Evolutionary conservation across 2,329 filamentous ascomycete genomes (phyloP).

Genomic region (Ceratocystis lukuohia): DNA sequence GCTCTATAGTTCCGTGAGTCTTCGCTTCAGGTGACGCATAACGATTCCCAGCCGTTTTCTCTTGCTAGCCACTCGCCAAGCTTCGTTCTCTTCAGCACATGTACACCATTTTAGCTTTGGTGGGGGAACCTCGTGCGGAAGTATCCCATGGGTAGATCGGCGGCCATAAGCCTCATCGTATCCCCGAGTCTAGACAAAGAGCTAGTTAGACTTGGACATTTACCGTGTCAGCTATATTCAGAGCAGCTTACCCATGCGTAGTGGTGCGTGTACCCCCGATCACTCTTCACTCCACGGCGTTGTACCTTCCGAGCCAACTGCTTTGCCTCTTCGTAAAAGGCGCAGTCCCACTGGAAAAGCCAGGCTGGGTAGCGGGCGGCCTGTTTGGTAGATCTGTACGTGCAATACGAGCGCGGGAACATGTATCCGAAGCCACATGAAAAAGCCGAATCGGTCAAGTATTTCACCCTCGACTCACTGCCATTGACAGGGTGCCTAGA

Average conservation of each 20-base stretch:
- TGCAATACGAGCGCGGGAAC: neutral
- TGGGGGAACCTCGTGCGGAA: constrained; percentile 8
- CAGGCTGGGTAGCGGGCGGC: neutral
- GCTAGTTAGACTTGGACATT: neutral
- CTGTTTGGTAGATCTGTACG: neutral
- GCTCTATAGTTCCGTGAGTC: neutral
- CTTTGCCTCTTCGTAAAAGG: constrained; percentile 14
- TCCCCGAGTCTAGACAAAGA: neutral
- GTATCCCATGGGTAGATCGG: neutral
- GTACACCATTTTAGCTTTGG: constrained; percentile 7
- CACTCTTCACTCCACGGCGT: constrained; percentile 9
- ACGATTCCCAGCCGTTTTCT: neutral
- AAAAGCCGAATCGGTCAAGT: neutral
- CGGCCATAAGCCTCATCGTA: constrained; percentile 10
- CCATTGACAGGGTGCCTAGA: neutral
- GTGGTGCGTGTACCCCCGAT: constrained; percentile 10
- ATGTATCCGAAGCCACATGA: neutral
- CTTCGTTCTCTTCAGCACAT: constrained; percentile 9
- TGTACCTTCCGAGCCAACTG: constrained; percentile 8
- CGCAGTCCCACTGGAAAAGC: constrained; percentile 13
- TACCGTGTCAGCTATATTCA: neutral
- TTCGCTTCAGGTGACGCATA: constrained; percentile 5
- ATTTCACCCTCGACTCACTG: too few species aligned
- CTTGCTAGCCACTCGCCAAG: constrained; percentile 3
- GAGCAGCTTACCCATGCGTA: constrained; percentile 9